Evolutionary conservation across 2,329 filamentous ascomycete species (phyloP).

Genomic region (Colletotrichum shisoi): DNA sequence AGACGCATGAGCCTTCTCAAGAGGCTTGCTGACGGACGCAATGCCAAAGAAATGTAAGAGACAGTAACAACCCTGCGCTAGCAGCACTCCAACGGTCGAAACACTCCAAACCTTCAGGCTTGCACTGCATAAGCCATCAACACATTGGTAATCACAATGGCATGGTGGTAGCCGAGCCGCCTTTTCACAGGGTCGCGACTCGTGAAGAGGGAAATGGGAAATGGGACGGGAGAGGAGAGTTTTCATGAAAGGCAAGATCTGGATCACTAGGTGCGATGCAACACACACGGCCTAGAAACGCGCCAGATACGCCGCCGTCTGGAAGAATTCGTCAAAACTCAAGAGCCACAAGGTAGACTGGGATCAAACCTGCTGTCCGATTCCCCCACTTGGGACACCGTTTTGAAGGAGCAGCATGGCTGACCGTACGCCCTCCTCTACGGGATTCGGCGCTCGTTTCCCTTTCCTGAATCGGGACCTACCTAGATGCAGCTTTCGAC

Average conservation of each 20-base stretch:
- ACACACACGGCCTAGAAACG: slow-evolving; percentile 11
- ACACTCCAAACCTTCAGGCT: slow-evolving; percentile 13
- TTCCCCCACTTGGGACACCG: slow-evolving; percentile 12
- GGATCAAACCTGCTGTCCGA: slow-evolving; percentile 17
- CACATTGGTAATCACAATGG: slow-evolving; percentile 7
- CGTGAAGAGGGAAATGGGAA: slow-evolving; percentile 13
- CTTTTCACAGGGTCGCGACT: slow-evolving; percentile 32
- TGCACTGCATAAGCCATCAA: slow-evolving; percentile 17
- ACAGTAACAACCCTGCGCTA: slow-evolving; percentile 6
- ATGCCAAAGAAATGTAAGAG: slow-evolving; percentile 3
- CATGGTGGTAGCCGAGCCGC: slow-evolving; percentile 8
- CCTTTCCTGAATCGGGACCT: slow-evolving; percentile 1
- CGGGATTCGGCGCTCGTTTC: not conserved
- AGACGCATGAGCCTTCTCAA: slow-evolving; percentile 6
- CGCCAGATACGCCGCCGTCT: slow-evolving; percentile 20
- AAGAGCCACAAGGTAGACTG: slow-evolving; percentile 20
- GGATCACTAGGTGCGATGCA: slow-evolving; percentile 18
- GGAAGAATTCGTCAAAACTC: slow-evolving; percentile 7
- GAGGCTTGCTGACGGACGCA: not conserved
- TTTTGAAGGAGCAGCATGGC: slow-evolving; percentile 14
- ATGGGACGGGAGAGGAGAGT: not conserved
- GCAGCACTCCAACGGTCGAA: slow-evolving; percentile 9
- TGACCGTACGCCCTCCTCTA: not conserved
- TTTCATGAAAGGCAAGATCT: slow-evolving; percentile 25
- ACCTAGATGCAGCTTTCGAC: slow-evolving; percentile 8